These are phyloP conservation scores for Didymella exigua DNA, from an alignment of 2,329 filamentous ascomycete species.

Conservation along the genomic window DNA sequence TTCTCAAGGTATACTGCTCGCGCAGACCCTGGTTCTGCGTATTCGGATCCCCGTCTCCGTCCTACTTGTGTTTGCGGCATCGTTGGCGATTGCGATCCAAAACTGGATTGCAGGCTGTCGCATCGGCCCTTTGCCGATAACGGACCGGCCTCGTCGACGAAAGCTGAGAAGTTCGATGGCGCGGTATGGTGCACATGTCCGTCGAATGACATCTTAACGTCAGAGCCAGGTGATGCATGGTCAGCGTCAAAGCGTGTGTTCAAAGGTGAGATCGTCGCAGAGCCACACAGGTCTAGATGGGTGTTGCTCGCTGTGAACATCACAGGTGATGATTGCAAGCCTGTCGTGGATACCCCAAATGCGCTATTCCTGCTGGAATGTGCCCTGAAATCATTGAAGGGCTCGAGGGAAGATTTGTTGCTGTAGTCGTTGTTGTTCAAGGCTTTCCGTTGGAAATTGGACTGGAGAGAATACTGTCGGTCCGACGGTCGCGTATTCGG, in stretches of 20 bases:
- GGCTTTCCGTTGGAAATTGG: not conserved
- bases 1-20: constrained; percentile 60
- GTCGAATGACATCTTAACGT: constrained; percentile 3
- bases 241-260: constrained; percentile 17
- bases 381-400: not conserved
- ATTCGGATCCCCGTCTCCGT: constrained; percentile 25
- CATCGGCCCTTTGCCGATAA: not conserved
- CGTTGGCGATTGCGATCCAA: constrained; percentile 1
- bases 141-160: not conserved
- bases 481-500: not conserved
- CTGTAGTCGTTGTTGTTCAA: not conserved
- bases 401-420: not conserved
- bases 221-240: not conserved
- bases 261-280: constrained; percentile 14
- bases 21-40: constrained; percentile 34
- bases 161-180: not conserved
- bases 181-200: not conserved
- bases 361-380: not conserved
- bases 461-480: not conserved
- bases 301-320: constrained; percentile 12
- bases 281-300: not conserved
- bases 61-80: not conserved
- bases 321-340: not conserved
- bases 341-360: not conserved
- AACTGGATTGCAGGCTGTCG: constrained; percentile 9